Evolutionary conservation across 208 protist genomes (phyloP).

Genomic region (Trypanosoma boissoni): DNA sequence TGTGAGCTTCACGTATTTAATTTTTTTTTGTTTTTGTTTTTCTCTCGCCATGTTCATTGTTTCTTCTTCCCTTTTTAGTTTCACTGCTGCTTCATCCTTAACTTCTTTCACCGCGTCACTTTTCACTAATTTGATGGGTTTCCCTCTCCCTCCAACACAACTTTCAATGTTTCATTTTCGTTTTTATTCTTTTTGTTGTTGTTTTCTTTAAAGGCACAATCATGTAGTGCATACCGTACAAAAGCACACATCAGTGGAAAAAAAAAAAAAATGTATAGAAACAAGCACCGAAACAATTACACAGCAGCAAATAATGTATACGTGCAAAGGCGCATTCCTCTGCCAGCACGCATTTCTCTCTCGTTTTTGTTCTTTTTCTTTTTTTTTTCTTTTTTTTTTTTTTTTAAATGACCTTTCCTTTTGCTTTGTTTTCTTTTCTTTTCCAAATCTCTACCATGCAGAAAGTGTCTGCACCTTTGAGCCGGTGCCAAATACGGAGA

Average conservation of each 20-base stretch:
- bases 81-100: too few relatives aligned
- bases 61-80: too few relatives aligned
- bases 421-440: background rate
- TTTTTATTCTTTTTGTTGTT: background rate
- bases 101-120: background rate
- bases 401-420: background rate
- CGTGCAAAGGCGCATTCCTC: background rate
- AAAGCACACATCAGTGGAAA: too few relatives aligned
- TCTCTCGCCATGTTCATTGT: background rate
- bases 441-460: conserved; percentile 35
- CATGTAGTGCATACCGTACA: too few relatives aligned
- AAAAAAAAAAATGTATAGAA: too few relatives aligned
- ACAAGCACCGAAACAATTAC: background rate
- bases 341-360: background rate
- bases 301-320: background rate
- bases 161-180: background rate
- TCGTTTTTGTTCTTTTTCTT: conserved; percentile 11
- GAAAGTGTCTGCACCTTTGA: conserved; percentile 41
- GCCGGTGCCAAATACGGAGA: conserved; percentile 60
- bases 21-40: background rate
- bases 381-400: background rate
- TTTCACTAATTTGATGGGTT: background rate
- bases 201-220: too few relatives aligned
- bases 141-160: background rate
- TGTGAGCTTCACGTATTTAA: background rate